Percentiles rank a stretch among this genome's conserved stretches.
Conservation (phyloP, 768 basidiomycete species). For the Pisolithus tinctorius region DNA sequence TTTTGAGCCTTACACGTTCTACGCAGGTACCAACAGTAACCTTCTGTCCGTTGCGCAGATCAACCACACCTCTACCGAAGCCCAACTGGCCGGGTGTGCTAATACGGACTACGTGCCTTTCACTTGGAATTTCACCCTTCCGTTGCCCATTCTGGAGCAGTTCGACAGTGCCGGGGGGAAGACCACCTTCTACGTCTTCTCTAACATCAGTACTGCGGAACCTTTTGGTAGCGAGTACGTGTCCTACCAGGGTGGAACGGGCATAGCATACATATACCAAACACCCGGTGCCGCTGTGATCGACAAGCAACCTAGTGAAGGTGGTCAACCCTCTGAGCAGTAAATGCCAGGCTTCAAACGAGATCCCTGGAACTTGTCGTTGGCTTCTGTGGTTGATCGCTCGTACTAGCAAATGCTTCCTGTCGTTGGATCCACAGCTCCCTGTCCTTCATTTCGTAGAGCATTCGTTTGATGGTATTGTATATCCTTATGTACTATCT, state of each 20-base stretch:
- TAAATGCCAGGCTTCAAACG: too few relatives aligned
- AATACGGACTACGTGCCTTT: slow-evolving; percentile 1
- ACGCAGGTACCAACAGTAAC: slow-evolving; percentile 7
- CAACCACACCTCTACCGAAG: slow-evolving; percentile 1
- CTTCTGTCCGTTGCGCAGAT: slow-evolving; percentile 2
- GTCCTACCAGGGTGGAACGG: not conserved
- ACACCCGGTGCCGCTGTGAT: not conserved
- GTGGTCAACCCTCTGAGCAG: not conserved
- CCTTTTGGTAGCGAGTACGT: not conserved
- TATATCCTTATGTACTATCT: too few relatives aligned
- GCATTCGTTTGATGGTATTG: too few relatives aligned
- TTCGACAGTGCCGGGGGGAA: slow-evolving; percentile 7
- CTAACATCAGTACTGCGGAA: not conserved
- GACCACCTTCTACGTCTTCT: not conserved
- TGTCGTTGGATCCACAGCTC: too few relatives aligned
- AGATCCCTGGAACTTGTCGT: too few relatives aligned
- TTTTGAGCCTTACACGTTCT: slow-evolving; percentile 6
- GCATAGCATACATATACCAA: slow-evolving; percentile 5
- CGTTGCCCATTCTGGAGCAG: not conserved
- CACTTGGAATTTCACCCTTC: slow-evolving; percentile 6
- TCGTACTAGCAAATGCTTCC: too few relatives aligned
- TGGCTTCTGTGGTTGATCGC: too few relatives aligned
- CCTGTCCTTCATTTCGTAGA: too few relatives aligned
- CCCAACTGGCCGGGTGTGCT: slow-evolving; percentile 6
- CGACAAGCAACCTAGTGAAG: not conserved